A percentile compares a stretch with the other conserved stretches of the same genome.
Evolutionary conservation across 345 rosid species (phyloP).

Genomic region (Acer saccharum): DNA sequence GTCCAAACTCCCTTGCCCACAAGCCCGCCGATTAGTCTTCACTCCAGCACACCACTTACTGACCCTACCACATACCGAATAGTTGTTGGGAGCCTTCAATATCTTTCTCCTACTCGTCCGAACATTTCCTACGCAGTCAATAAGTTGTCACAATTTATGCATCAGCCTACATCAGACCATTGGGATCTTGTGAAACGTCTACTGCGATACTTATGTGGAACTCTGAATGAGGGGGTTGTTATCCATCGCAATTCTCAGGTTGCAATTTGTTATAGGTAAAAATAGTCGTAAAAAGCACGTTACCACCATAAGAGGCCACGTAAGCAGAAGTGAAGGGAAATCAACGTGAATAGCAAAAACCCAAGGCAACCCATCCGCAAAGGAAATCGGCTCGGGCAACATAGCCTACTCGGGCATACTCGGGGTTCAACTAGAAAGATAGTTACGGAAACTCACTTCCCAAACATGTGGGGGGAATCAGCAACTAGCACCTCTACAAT

Average conservation of each 20-base stretch:
- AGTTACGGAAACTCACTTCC: too few species aligned
- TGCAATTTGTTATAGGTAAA: too few species aligned
- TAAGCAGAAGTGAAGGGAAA: too few species aligned
- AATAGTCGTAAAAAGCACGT: too few species aligned
- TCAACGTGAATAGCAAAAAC: too few species aligned
- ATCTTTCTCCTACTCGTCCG: not conserved
- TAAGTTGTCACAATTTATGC: not conserved
- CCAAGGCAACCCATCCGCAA: too few species aligned
- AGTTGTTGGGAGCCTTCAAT: not conserved
- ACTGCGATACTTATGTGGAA: not conserved
- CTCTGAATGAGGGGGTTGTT: not conserved
- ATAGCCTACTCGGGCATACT: too few species aligned
- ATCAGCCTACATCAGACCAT: not conserved
- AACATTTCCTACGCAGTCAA: not conserved
- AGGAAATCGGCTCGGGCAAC: too few species aligned
- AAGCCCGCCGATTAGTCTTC: not conserved
- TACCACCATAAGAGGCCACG: too few species aligned
- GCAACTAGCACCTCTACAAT: too few species aligned
- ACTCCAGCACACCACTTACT: not conserved
- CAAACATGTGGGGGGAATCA: too few species aligned
- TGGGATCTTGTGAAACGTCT: not conserved
- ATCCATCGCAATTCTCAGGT: not conserved
- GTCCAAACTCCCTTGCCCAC: not conserved
- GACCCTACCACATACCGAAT: not conserved
- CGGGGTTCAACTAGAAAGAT: too few species aligned